phyloP scores from a whole-genome alignment of 306 rosid genomes.

The Prunus campanulata region DNA sequence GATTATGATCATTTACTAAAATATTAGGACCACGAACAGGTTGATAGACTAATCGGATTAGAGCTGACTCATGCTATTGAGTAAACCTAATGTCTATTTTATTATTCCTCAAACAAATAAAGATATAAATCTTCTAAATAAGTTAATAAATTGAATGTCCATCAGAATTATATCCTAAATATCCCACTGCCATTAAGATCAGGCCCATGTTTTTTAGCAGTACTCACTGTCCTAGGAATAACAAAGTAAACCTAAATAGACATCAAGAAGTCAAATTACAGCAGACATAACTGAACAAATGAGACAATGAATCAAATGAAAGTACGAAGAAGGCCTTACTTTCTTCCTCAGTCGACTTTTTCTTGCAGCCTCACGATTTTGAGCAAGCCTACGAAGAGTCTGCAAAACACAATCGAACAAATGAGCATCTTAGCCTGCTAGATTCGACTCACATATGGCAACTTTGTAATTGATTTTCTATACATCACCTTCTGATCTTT shows the following conservation, averaged over 20 bases:
- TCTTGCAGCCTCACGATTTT: slow-evolving; percentile 98
- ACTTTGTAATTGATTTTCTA: slow-evolving; percentile 4
- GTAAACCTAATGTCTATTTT: not conserved
- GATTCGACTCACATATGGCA: slow-evolving; percentile 16
- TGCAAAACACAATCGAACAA: slow-evolving; percentile 35
- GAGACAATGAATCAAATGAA: not conserved
- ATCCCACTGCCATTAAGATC: not conserved
- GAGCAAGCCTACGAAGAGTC: slow-evolving; percentile 96
- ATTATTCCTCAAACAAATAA: not conserved
- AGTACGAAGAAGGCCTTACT: slow-evolving; percentile 35
- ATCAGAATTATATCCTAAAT: not conserved
- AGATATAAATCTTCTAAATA: not conserved
- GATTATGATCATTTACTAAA: not conserved
- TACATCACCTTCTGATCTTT: slow-evolving; percentile 85
- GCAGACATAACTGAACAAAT: not conserved
- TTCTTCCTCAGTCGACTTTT: slow-evolving; percentile 95
- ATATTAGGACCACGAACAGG: not conserved
- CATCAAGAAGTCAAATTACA: not conserved
- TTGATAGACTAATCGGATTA: not conserved
- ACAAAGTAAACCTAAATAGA: not conserved
- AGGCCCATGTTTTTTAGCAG: not conserved
- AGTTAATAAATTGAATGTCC: not conserved
- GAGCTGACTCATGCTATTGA: not conserved
- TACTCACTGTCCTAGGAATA: not conserved
- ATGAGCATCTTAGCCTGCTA: slow-evolving; percentile 10